Base-by-base conservation (phyloP, 805 yeast genomes). In the Cyberlindnera euphorbiiphila region DNA sequence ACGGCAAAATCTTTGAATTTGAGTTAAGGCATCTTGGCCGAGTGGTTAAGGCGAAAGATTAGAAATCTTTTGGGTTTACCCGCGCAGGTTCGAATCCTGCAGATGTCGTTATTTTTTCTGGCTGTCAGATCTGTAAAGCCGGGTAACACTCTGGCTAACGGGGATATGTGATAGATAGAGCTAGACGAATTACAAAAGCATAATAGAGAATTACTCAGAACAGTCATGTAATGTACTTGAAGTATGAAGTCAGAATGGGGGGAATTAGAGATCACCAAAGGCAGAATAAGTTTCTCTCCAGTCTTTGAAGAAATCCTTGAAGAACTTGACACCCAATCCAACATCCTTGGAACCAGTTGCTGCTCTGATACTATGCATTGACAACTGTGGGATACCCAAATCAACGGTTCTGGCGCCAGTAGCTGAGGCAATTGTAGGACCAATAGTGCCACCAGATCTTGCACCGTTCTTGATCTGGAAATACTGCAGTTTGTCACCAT, bases 401-500 rank as follows among this genome's bases (percentile, higher is more conserved):
- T 85, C 95, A 39, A 84, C 74, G 29, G 91, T 81, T 53, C 85
- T 69, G 4, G 85, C 84, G 39, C 87, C 87, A 1, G 85, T 78
- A 45, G 71, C 74, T 27, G 73, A 61, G 12, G 85, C 66, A 37
- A 80, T 65, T 9, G 72, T 68, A 16, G 86, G 95, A 0, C 96
- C 96, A 55, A 87, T 85, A 19, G 95, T 85, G 26, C 94, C 94
- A 22, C 96, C 96, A 1, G 88, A 80, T 56, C 93, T 74, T 12
- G 85, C 73, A 57, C 81, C 89, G 62, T 87, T 86, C 61, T 93
- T 76, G 58, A 85, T 82, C 56, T 86, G 95, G 78, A 85, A 85
- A 61, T 77, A 79, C 63, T 87, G 96, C 20, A 86, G 48, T 37
- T 65, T 62, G 56, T 83, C 87, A 34, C 69, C 81, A 43, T 84